A percentile compares a stretch with the other conserved stretches of the same genome.
Evolutionary conservation across 805 yeast genomes (phyloP).

Genomic region (Saccharomycopsis vini): DNA sequence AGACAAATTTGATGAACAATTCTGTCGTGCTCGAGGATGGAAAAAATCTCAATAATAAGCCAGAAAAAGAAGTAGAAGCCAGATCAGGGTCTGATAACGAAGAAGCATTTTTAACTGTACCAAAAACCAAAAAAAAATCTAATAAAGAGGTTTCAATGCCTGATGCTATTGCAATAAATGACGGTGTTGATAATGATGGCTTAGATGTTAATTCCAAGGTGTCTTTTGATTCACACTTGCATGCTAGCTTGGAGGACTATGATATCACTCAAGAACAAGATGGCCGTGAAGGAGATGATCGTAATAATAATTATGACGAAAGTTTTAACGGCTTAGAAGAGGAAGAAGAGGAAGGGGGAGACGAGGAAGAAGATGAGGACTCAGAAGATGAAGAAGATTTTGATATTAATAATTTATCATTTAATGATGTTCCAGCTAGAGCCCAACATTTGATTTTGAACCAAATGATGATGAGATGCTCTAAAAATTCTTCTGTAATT

Average conservation of each 20-base stretch:
- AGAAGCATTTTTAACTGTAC: too few relatives aligned
- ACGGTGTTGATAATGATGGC: too few relatives aligned
- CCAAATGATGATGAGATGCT: constrained; percentile 65
- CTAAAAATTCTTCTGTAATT: constrained; percentile 60
- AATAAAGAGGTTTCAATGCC: too few relatives aligned
- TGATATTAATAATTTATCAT: constrained; percentile 38
- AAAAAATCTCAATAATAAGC: not conserved
- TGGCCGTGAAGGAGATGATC: too few relatives aligned
- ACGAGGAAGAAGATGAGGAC: not conserved
- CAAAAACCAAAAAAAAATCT: too few relatives aligned
- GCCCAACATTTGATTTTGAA: constrained; percentile 86
- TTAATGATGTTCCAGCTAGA: constrained; percentile 83
- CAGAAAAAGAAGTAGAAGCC: not conserved
- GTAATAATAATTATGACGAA: not conserved
- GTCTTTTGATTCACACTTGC: too few relatives aligned
- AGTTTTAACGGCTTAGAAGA: not conserved
- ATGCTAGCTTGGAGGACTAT: too few relatives aligned
- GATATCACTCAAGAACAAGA: too few relatives aligned
- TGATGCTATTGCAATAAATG: too few relatives aligned
- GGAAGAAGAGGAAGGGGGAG: not conserved
- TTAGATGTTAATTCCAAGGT: too few relatives aligned
- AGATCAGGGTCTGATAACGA: too few relatives aligned
- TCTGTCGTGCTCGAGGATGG: not conserved
- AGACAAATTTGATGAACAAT: not conserved
- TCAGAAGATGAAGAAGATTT: not conserved